A percentile compares a stretch with the other conserved stretches of the same genome.
Conservation (phyloP, 345 rosid genomes). For the Dipteronia dyeriana region DNA sequence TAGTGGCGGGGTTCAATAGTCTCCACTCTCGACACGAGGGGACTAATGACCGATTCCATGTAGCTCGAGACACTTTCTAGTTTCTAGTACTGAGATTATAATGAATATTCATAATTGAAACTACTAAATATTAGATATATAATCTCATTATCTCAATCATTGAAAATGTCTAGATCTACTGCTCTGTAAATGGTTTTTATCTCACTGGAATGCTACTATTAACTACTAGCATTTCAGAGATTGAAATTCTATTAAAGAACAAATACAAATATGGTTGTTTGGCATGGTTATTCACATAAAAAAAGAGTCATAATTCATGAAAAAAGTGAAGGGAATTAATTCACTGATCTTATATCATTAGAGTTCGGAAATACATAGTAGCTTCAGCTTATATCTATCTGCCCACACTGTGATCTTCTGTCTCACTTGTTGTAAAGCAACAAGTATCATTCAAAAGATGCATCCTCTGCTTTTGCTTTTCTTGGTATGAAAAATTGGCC, state of each 20-base stretch:
- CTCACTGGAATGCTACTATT: neutral
- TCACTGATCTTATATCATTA: neutral
- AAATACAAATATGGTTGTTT: neutral
- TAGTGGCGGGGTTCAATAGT: too few relatives aligned
- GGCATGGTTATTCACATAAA: neutral
- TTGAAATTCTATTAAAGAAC: neutral
- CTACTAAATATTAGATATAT: too few relatives aligned
- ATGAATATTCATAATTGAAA: too few relatives aligned
- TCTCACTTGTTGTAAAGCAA: neutral
- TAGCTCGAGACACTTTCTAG: too few relatives aligned
- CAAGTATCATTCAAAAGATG: conserved; percentile 21
- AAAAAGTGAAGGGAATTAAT: neutral
- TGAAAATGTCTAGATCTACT: neutral
- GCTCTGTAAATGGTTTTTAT: neutral
- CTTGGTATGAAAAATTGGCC: conserved; percentile 29
- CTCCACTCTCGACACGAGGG: too few relatives aligned
- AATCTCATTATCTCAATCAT: neutral
- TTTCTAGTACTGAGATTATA: too few relatives aligned
- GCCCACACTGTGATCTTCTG: neutral
- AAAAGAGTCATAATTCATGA: neutral
- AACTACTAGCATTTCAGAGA: neutral
- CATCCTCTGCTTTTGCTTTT: conserved; percentile 20
- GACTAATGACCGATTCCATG: too few relatives aligned
- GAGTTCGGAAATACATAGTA: too few relatives aligned
- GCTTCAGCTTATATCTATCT: neutral